phyloP scores from a whole-genome alignment of 345 rosid genomes.

The Psidium guajava region DNA sequence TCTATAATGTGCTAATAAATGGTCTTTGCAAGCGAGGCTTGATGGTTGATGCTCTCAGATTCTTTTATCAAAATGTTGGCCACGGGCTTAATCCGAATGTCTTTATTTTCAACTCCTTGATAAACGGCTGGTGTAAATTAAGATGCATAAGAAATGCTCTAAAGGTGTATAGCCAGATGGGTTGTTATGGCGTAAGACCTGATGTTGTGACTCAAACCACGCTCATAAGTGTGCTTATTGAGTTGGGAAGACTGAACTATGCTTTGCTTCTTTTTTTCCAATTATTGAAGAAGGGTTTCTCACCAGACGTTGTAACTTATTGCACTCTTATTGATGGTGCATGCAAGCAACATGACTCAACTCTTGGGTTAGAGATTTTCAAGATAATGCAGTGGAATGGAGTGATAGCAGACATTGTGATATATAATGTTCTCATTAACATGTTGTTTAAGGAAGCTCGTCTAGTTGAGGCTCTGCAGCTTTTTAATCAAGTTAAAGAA shows the following conservation, averaged over 20 bases:
- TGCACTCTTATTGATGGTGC: conserved; percentile 36
- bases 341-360: conserved; percentile 22
- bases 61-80: conserved; percentile 15
- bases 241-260: conserved; percentile 9
- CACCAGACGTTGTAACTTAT: conserved; percentile 27
- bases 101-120: conserved; percentile 26
- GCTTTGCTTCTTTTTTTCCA: conserved; percentile 28
- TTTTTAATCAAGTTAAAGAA: conserved; percentile 13
- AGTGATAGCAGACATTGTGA: conserved; percentile 22
- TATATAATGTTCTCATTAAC: conserved; percentile 33
- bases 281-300: conserved; percentile 35
- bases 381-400: conserved; percentile 25
- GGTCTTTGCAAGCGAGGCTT: conserved; percentile 43
- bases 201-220: conserved; percentile 32
- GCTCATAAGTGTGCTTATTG: conserved; percentile 10
- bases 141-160: conserved; percentile 7
- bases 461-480: conserved; percentile 12
- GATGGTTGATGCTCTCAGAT: conserved; percentile 23
- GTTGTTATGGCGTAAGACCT: conserved; percentile 8
- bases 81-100: conserved; percentile 18
- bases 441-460: conserved; percentile 12
- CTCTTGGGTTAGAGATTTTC: conserved; percentile 25
- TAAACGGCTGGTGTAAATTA: conserved; percentile 37
- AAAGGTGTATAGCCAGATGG: conserved; percentile 22
- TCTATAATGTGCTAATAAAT: conserved; percentile 24